Conservation (phyloP, 1,284 basidiomycete genomes). For the Apiotrichum gracile region DNA sequence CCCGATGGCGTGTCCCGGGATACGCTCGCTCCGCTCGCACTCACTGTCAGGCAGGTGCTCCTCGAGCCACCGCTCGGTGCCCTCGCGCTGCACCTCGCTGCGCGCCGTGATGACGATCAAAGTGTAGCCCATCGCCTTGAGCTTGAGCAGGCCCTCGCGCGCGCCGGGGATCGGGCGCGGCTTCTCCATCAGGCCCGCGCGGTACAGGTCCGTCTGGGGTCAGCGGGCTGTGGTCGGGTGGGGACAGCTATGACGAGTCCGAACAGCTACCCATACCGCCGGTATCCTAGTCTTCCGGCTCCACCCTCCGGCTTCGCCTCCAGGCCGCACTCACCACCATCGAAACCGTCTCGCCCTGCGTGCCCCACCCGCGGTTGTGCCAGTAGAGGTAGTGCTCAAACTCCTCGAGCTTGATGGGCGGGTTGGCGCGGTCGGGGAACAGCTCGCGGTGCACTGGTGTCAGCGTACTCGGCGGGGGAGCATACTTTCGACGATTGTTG, state of each 20-base stretch:
- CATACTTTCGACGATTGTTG: slow-evolving; percentile 58
- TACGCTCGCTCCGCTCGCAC: slow-evolving; percentile 6
- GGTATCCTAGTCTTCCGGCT: too few species aligned
- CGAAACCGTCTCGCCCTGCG: slow-evolving; percentile 47
- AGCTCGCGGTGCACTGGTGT: slow-evolving; percentile 60
- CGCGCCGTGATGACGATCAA: slow-evolving; percentile 68
- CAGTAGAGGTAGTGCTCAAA: slow-evolving; percentile 65
- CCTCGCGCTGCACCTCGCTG: slow-evolving; percentile 54
- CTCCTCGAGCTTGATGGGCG: slow-evolving; percentile 50
- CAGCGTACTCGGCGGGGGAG: slow-evolving; percentile 28
- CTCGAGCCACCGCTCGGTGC: slow-evolving; percentile 63
- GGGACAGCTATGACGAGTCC: too few species aligned
- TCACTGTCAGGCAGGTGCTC: slow-evolving; percentile 58
- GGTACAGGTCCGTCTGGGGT: slow-evolving; percentile 10
- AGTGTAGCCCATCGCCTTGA: slow-evolving; percentile 61
- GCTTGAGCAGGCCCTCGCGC: slow-evolving; percentile 54
- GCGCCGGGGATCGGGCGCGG: slow-evolving; percentile 58
- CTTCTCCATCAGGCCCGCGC: slow-evolving; percentile 47
- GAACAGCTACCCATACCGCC: too few species aligned
- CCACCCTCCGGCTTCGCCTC: background rate
- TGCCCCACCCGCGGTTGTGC: slow-evolving; percentile 64
- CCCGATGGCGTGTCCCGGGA: too few species aligned
- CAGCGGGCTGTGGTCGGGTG: too few species aligned
- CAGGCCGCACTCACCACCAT: slow-evolving; percentile 32
- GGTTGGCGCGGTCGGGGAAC: slow-evolving; percentile 52